These are phyloP conservation scores for Colletotrichum simmondsii DNA, from an alignment of 2,329 filamentous ascomycete genomes.

Conservation along the genomic window DNA sequence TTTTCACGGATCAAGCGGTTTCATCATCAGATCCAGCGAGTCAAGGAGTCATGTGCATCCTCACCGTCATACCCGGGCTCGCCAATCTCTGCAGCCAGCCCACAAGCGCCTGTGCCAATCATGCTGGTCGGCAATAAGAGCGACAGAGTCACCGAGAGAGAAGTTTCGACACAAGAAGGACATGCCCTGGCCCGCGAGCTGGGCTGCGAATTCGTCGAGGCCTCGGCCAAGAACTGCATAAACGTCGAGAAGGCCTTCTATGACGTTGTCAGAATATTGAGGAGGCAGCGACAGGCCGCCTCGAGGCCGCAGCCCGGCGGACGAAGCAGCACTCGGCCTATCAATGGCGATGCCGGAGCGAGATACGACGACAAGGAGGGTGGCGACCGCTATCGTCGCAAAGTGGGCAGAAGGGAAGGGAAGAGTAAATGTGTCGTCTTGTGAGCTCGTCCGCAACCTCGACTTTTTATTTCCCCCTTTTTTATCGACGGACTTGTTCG, in stretches of 20 bases:
- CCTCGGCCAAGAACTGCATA: slow-evolving; percentile 97
- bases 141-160: slow-evolving; percentile 93
- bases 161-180: slow-evolving; percentile 96
- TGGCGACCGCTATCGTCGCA: slow-evolving; percentile 32
- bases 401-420: slow-evolving; percentile 33
- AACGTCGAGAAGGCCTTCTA: slow-evolving; percentile 99
- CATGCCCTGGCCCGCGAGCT: slow-evolving; percentile 90
- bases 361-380: slow-evolving; percentile 34
- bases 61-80: slow-evolving; percentile 83
- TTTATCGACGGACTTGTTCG: slow-evolving; percentile 24
- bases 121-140: slow-evolving; percentile 89
- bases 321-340: slow-evolving; percentile 31
- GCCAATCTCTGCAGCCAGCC: slow-evolving; percentile 69
- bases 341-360: slow-evolving; percentile 29
- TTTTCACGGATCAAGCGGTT: slow-evolving; percentile 96
- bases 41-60: slow-evolving; percentile 88
- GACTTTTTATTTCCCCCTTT: not conserved
- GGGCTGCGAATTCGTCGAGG: slow-evolving; percentile 96
- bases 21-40: slow-evolving; percentile 95
- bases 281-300: slow-evolving; percentile 78
- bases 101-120: slow-evolving; percentile 82
- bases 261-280: slow-evolving; percentile 91
- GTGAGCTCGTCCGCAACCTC: slow-evolving; percentile 19
- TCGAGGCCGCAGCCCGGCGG: slow-evolving; percentile 46
- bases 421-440: slow-evolving; percentile 37